Percentiles rank a stretch among this genome's conserved stretches.
These are phyloP conservation scores for Neostapfia colusana DNA, from an alignment of 176 grass and related monocot species.

Conservation along the genomic window DNA sequence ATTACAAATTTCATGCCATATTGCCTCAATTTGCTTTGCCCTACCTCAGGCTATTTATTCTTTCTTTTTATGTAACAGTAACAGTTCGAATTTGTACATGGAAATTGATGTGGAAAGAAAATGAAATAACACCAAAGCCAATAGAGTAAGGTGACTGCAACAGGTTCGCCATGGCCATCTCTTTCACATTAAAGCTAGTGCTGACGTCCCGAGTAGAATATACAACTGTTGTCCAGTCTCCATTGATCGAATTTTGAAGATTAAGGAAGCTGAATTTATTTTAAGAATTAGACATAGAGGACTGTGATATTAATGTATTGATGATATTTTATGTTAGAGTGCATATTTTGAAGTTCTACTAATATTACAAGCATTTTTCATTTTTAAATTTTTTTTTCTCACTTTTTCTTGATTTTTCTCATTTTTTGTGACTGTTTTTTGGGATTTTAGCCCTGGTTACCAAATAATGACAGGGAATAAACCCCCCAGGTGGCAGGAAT, in stretches of 20 bases:
- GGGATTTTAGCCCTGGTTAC: no score
- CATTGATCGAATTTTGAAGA: constrained; percentile 2
- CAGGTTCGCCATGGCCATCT: constrained; percentile 11
- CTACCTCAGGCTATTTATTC: background rate
- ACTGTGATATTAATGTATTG: no score
- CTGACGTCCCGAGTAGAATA: constrained; percentile 14
- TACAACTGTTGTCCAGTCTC: constrained; percentile 25
- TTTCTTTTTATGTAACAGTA: constrained; percentile 4
- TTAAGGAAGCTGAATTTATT: constrained; percentile 33
- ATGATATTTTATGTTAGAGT: no score
- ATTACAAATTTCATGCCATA: constrained; percentile 7
- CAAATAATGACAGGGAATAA: no score
- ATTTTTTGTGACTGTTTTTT: no score
- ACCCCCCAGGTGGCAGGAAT: no score
- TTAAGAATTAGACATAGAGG: no score
- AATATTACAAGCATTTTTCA: no score
- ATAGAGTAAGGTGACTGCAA: background rate
- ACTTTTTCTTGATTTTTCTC: no score
- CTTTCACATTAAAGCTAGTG: constrained; percentile 4
- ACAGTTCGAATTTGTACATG: constrained; percentile 4
- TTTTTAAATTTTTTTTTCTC: no score
- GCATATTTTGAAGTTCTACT: no score
- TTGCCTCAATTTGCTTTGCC: constrained; percentile 12
- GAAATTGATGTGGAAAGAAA: background rate
- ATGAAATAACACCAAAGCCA: background rate